phyloP scores from a whole-genome alignment of 2,329 filamentous ascomycete species.

The Nigrospora sphaerica region DNA sequence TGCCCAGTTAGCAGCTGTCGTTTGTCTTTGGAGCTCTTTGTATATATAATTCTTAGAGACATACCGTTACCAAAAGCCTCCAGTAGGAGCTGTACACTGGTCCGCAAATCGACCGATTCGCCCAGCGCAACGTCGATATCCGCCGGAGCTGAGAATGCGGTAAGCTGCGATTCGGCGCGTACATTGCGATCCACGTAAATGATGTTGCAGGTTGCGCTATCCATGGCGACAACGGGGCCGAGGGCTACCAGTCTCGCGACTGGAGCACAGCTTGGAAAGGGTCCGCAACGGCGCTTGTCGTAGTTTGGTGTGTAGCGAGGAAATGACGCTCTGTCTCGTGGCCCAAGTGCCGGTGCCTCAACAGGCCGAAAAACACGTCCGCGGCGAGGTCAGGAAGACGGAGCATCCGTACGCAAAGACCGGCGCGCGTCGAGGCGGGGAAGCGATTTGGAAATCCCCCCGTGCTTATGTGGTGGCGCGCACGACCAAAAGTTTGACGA shows the following conservation, averaged over 20 bases:
- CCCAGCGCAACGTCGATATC: constrained; percentile 27
- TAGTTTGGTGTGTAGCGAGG: too few relatives aligned
- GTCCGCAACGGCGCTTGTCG: not conserved
- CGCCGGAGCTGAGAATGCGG: constrained; percentile 11
- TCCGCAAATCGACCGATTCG: constrained; percentile 28
- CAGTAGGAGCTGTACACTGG: constrained; percentile 42
- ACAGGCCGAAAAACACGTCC: constrained; percentile 16
- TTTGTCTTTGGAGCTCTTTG: too few relatives aligned
- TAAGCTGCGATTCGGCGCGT: constrained; percentile 36
- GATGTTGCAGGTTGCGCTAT: constrained; percentile 49
- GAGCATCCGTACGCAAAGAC: constrained; percentile 13
- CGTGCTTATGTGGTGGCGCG: constrained; percentile 12
- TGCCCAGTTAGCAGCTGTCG: constrained; percentile 16
- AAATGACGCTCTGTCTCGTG: too few relatives aligned
- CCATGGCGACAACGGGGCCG: constrained; percentile 31
- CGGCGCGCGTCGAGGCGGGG: not conserved
- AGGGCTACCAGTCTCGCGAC: constrained; percentile 2
- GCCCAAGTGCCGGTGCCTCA: constrained; percentile 7
- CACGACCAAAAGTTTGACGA: constrained; percentile 7
- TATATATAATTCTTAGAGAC: constrained; percentile 9
- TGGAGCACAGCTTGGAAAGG: not conserved
- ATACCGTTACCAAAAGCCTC: constrained; percentile 48
- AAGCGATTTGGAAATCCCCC: not conserved
- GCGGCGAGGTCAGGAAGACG: constrained; percentile 9
- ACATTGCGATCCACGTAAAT: constrained; percentile 53